These are phyloP conservation scores for Aspergillus cristatus DNA, from an alignment of 495 filamentous ascomycete species.

Conservation along the genomic window DNA sequence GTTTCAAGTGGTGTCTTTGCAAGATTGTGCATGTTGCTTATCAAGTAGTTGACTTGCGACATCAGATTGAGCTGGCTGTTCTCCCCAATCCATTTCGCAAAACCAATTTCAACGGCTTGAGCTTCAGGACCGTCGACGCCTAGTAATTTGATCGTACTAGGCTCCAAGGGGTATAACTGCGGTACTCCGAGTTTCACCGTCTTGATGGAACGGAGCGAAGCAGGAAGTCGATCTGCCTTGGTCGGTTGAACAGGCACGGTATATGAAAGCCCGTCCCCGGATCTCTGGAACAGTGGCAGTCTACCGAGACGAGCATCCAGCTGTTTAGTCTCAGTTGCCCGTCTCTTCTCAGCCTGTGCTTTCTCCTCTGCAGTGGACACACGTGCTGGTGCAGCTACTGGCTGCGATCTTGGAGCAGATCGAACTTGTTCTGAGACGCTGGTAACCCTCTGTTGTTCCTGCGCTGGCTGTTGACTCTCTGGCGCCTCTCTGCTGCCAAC, in stretches of 20 bases:
- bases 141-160: slow-evolving; percentile 55
- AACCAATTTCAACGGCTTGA: slow-evolving; percentile 53
- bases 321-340: slow-evolving; percentile 59
- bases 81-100: slow-evolving; percentile 47
- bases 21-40: slow-evolving; percentile 62
- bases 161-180: slow-evolving; percentile 61
- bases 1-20: slow-evolving; percentile 41
- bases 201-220: slow-evolving; percentile 52
- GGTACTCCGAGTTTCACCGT: slow-evolving; percentile 64
- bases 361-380: slow-evolving; percentile 48
- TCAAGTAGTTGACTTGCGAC: slow-evolving; percentile 68
- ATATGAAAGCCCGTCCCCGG: slow-evolving; percentile 59
- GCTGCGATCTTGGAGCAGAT: slow-evolving; percentile 5
- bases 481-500: slow-evolving; percentile 26
- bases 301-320: slow-evolving; percentile 72
- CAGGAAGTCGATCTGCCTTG: slow-evolving; percentile 51
- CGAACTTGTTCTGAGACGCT: background rate
- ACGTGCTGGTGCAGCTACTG: slow-evolving; percentile 23
- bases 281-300: slow-evolving; percentile 58
- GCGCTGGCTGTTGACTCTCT: slow-evolving; percentile 41
- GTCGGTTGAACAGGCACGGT: slow-evolving; percentile 64
- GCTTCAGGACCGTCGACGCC: slow-evolving; percentile 53
- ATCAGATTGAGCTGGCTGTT: slow-evolving; percentile 56
- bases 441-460: slow-evolving; percentile 5
- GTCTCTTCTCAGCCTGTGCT: slow-evolving; percentile 50